Base-by-base conservation (phyloP, 441 rosid genomes). In the Hura crepitans region DNA sequence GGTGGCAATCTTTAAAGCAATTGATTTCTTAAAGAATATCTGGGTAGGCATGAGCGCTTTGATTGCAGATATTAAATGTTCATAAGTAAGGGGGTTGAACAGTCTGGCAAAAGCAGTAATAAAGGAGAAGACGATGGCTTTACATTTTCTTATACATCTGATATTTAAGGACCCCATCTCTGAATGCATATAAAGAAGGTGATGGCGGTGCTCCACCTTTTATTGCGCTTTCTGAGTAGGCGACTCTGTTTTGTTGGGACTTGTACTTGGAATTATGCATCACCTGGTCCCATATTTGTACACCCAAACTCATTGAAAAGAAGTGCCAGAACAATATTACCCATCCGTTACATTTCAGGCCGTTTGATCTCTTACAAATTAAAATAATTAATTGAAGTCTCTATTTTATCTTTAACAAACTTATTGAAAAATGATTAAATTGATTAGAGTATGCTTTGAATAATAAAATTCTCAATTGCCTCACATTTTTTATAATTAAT, bases 11-110 rank as follows among this genome's bases (percentile, higher is more conserved):
- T 50, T 61, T 22, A 33, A 35, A 57, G 33, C 14, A 12, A 15
- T 5, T 14, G 28, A 45, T 45, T 23, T 35, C 46, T 54, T 31
- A 23, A 53, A 11, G 25, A 20, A 45, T 28, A 55, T 15, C 2
- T 28, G 6, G 33, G 12, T 43, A 6, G 39, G 20, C 30, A 33
- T 50, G 50, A 12, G 58, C 71, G 76, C 73, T 46, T 47, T 77
- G 13, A 77, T 56, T 76, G 80, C 57, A 9, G 25, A 17, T n/a
- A 62, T 63, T 39, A 72, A 77, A 45, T 54, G 72, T 49, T 42
- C 46, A 11, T 42, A 9, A 11, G 14, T 42, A 10, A 0, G 46
- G 46, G 6, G 8, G 51, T 25, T 67, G 62, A 51, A 67, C 62
- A 23, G 50, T 23, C 63, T 18, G 8, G 12, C 51, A 10, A 35